phyloP scores from a whole-genome alignment of 2,329 filamentous ascomycete species.

The Emergomyces orientalis region DNA sequence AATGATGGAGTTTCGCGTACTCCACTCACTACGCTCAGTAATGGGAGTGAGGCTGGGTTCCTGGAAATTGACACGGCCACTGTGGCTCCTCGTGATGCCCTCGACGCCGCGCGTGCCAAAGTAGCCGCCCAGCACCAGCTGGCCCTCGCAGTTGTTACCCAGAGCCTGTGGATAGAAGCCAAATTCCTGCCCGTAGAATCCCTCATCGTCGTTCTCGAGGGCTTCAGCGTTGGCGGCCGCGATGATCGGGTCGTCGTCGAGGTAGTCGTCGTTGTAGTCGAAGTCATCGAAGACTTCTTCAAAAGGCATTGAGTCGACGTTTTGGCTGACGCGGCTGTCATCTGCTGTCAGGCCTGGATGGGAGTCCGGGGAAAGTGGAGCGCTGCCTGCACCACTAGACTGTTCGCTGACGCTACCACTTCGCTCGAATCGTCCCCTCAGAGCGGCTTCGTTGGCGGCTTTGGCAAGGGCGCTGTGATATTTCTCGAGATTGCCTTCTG shows the following conservation, averaged over 20 bases:
- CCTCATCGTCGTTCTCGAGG: slow-evolving; percentile 82
- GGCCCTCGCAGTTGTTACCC: slow-evolving; percentile 38
- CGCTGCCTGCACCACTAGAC: slow-evolving; percentile 26
- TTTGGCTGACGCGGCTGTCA: slow-evolving; percentile 42
- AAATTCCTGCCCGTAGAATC: slow-evolving; percentile 93
- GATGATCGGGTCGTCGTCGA: slow-evolving; percentile 83
- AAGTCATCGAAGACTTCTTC: slow-evolving; percentile 39
- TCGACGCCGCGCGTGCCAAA: slow-evolving; percentile 68
- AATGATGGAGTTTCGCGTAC: slow-evolving; percentile 84
- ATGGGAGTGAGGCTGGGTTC: slow-evolving; percentile 94
- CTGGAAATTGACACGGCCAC: slow-evolving; percentile 62
- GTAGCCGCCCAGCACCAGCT: slow-evolving; percentile 74
- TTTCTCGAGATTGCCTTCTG: slow-evolving; percentile 47
- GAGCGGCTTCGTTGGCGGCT: slow-evolving; percentile 66
- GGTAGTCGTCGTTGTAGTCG: slow-evolving; percentile 52
- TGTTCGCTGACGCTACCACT: slow-evolving; percentile 42
- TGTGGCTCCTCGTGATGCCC: slow-evolving; percentile 54
- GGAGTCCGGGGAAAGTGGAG: slow-evolving; percentile 30
- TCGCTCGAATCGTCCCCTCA: slow-evolving; percentile 64
- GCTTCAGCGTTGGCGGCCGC: slow-evolving; percentile 92
- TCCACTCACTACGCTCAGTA: slow-evolving; percentile 91
- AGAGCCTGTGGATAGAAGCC: slow-evolving; percentile 70
- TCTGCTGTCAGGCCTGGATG: slow-evolving; percentile 42
- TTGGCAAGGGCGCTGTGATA: slow-evolving; percentile 80
- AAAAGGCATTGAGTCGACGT: slow-evolving; percentile 31